Evolutionary conservation across 768 basidiomycete species (phyloP), one percentile per base, ranked within the genome.

Genomic region (Termitomyces sp.): DNA sequence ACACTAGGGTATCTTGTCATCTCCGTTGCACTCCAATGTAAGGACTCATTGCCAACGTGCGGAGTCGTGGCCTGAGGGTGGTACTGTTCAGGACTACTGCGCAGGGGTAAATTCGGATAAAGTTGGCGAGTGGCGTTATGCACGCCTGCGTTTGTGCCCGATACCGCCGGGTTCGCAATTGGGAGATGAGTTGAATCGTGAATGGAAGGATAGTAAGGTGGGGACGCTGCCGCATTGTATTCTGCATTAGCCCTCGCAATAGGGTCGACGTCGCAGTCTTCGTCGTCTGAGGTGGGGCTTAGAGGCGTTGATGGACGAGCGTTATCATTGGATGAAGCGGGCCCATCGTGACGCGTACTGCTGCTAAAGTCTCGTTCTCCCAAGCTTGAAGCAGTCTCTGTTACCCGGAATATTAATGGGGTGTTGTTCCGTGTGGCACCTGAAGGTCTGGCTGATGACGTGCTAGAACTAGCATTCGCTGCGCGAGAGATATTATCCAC

Each of bases 161-260:
- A 16, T 35, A 50, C 42, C 0, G 27, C 44, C 0, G 56, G 41
- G 11, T 44, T 32, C 23, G 32, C 13, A 33, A 27, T 20, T 15
- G 52, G 20, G 13, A 47, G 32, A 54, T 48, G 44, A 3, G 50
- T 36, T 9, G 58, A 52, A 5, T 57, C 56, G 38, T 44, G 58
- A 13, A 41, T 45, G 13, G 56, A 52, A 18, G 54, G 41, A 49
- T 70, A 71, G 52, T 73, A 74, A 10, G 56, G 22, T 0, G 50
- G 66, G 27, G 74, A 72, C 9, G 73, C 62, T 1, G 70, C 68
- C 16, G 75, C 68, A 50, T 80, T 79, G 49, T 71, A 70, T 52
- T 70, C 68, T 9, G 78, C 75, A 49, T 80, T 79, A 22, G 69
- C 65, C 54, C 68, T 65, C 7, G 78, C 76, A 13, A 77, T 78